Base-by-base conservation (phyloP, 768 basidiomycete species). In the Boletus subcaerulescens region DNA sequence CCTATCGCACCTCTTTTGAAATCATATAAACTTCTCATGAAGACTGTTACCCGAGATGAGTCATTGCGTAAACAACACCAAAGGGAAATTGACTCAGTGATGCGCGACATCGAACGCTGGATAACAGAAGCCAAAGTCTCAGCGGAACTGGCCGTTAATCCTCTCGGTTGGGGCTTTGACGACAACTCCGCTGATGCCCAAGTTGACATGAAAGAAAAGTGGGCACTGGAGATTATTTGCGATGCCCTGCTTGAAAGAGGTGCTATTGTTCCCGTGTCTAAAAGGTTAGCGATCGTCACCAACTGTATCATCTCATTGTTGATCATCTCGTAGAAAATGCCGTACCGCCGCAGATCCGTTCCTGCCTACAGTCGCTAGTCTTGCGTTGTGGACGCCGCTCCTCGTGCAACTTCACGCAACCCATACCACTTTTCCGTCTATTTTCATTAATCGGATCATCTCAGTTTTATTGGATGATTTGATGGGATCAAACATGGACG, bases 231-330 rank as follows among this genome's bases (percentile, higher is more conserved):
- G 50, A 71, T 72, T 35, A 70, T 98, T 3, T 86, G 84, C 51
- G 82, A 86, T 45, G 79, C 71, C 1, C 72, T 98, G 13, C 60
- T 90, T 46, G 84, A 83, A 53, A 82, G 79, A 56, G 93, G 93
- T 11, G 82, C 76, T 11, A 73, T 98, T 9, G 86, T 98, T 4
- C 94, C 96, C 9, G 60, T 89, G 3, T 87, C 92, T 1, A 90
- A 85, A 73, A 93, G 86, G 96, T 95, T 59, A 58, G 80, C 61
- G 45, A 40, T 18, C 32, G 8, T 39, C 33, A 22, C 8, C 14
- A 45, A 48, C 29, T 26, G 7, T 46, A 4, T 29, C 15, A 0
- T 52, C 5, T 9, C 12, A 9, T 53, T n/a, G 32, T 54, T 52
- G n/a, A 66, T 51, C 15, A 42, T 49, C 13, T 12, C 24, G 18